Percentiles rank a stretch among this genome's conserved stretches.
phyloP scores from a whole-genome alignment of 345 rosid species.

The Citrus unshiu region DNA sequence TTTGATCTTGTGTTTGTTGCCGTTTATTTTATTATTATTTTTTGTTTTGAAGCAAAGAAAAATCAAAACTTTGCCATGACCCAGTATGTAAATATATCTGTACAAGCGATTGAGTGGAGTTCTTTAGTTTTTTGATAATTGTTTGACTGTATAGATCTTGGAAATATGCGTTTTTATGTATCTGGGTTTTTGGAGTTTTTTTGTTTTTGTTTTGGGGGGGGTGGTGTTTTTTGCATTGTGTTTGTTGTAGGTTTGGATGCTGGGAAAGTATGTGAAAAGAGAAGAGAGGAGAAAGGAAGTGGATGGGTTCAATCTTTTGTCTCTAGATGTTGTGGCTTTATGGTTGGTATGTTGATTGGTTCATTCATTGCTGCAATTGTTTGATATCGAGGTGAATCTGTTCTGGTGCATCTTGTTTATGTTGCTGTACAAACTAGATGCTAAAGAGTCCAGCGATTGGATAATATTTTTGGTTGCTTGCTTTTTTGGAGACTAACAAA shows the following conservation, averaged over 20 bases:
- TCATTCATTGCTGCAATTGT: not conserved
- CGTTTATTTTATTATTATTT: not conserved
- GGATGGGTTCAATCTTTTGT: not conserved
- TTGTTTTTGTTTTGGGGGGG: not conserved
- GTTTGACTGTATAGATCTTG: slow-evolving; percentile 7
- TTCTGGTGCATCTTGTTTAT: not conserved
- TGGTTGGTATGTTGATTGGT: not conserved
- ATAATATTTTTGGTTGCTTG: not conserved
- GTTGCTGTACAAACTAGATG: not conserved
- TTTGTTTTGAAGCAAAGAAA: not conserved
- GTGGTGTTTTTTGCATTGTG: not conserved
- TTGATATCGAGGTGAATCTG: not conserved
- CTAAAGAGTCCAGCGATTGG: not conserved
- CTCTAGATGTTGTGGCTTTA: not conserved
- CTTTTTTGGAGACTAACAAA: not conserved
- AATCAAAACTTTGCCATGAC: not conserved
- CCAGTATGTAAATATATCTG: not conserved
- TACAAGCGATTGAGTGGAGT: not conserved
- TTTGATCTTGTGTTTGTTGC: not conserved
- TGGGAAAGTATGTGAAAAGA: too few species aligned
- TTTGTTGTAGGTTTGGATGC: not conserved
- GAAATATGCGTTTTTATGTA: not conserved
- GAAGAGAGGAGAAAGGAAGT: not conserved
- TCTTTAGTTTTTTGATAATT: not conserved
- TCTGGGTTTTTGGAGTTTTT: not conserved